Conservation (phyloP, 805 yeast genomes). For the Candida ovalis region DNA sequence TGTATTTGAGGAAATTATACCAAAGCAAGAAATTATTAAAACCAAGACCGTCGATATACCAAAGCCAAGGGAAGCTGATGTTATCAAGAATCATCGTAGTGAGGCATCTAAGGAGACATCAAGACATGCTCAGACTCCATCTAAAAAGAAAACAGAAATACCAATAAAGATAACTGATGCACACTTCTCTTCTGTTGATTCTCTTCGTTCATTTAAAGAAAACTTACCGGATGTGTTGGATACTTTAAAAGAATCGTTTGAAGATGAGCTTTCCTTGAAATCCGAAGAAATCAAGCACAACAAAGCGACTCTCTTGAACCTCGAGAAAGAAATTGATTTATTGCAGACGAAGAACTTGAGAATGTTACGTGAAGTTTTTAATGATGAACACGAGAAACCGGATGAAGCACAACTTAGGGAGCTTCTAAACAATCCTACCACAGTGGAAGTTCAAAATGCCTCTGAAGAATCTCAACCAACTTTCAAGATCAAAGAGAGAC, state of each 20-base stretch:
- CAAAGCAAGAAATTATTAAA: neutral
- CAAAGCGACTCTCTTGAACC: slow-evolving; percentile 35
- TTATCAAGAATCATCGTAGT: slow-evolving; percentile 4
- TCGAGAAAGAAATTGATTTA: slow-evolving; percentile 37
- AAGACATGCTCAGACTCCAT: too few species aligned
- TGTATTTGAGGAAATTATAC: slow-evolving; percentile 33
- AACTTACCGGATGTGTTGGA: slow-evolving; percentile 19
- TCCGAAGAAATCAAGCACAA: slow-evolving; percentile 51
- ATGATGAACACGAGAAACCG: slow-evolving; percentile 4
- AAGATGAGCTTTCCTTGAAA: slow-evolving; percentile 36
- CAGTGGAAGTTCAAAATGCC: neutral
- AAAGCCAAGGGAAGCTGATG: neutral
- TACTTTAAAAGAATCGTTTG: slow-evolving; percentile 21
- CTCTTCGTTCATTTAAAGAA: slow-evolving; percentile 18
- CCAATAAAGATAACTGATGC: slow-evolving; percentile 4
- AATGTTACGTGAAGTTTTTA: slow-evolving; percentile 17
- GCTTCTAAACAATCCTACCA: slow-evolving; percentile 11
- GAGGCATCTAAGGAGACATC: neutral
- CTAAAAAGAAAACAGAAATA: neutral
- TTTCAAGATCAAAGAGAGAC: slow-evolving; percentile 9
- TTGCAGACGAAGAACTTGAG: slow-evolving; percentile 18
- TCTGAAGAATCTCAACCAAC: neutral
- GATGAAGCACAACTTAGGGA: slow-evolving; percentile 15
- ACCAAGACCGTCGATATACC: neutral
- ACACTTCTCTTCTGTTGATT: slow-evolving; percentile 6